phyloP scores from a whole-genome alignment of 2,329 filamentous ascomycete species.

The Trichoderma arundinaceum region DNA sequence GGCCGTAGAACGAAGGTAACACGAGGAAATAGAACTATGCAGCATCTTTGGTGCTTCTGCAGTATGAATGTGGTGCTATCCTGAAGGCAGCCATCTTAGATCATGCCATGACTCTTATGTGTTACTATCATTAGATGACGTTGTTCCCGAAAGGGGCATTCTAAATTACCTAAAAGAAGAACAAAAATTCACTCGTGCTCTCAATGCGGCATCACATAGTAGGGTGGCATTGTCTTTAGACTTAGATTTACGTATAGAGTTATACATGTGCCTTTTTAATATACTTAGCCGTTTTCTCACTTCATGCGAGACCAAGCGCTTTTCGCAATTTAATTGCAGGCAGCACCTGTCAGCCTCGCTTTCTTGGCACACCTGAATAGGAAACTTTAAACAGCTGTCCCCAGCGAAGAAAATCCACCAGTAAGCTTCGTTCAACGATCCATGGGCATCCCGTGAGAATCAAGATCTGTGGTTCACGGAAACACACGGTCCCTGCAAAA shows the following conservation, averaged over 20 bases:
- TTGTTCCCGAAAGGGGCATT: background rate
- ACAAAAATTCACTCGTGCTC: background rate
- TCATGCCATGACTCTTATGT: background rate
- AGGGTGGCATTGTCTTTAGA: background rate
- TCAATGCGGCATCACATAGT: background rate
- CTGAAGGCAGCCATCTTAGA: background rate
- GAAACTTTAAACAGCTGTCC: background rate
- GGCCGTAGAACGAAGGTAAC: no score
- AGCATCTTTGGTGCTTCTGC: background rate
- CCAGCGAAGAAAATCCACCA: constrained; percentile 17
- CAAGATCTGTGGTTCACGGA: constrained; percentile 9
- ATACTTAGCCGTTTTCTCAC: background rate
- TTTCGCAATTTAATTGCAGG: background rate
- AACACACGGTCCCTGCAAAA: constrained; percentile 13
- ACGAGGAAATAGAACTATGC: background rate
- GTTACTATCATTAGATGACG: background rate
- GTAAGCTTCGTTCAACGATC: background rate
- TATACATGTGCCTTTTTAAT: background rate
- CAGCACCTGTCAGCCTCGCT: constrained; percentile 15
- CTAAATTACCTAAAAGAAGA: background rate
- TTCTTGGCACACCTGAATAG: constrained; percentile 2
- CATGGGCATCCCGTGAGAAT: background rate
- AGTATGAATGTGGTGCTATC: background rate
- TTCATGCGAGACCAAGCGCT: background rate
- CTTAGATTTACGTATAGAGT: background rate